phyloP scores from a whole-genome alignment of 768 basidiomycete species.

The Russula olivacea region DNA sequence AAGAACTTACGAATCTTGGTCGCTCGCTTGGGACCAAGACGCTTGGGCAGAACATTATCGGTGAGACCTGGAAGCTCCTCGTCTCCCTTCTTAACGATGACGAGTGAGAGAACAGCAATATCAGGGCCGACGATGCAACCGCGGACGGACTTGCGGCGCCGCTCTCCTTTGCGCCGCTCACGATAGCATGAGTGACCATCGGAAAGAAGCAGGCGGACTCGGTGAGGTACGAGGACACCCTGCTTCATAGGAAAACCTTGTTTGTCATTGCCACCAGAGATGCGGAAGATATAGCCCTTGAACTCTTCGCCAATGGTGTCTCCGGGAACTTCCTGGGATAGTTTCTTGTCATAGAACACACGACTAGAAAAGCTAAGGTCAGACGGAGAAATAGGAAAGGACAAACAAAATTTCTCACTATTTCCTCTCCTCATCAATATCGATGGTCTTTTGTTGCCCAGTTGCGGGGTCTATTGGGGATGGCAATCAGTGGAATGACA shows the following conservation, averaged over 20 bases:
- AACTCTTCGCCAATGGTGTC: conserved; percentile 93
- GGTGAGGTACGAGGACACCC: conserved; percentile 91
- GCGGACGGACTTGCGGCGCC: conserved; percentile 98
- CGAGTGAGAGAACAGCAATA: conserved; percentile 88
- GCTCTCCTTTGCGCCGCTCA: conserved; percentile 84
- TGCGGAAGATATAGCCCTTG: conserved; percentile 94
- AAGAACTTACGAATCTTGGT: conserved; percentile 98
- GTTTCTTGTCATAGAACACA: conserved; percentile 95
- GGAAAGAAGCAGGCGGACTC: conserved; percentile 88
- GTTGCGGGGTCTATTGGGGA: conserved; percentile 77
- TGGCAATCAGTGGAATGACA: background rate
- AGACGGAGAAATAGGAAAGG: background rate
- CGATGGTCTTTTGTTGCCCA: conserved; percentile 94
- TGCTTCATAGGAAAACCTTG: conserved; percentile 99
- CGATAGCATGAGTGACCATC: conserved; percentile 99
- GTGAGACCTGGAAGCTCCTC: conserved; percentile 86
- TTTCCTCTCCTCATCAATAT: conserved; percentile 87
- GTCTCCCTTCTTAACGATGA: conserved; percentile 97
- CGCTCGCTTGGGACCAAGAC: conserved; percentile 94
- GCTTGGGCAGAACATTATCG: conserved; percentile 87
- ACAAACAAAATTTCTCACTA: conserved; percentile 43
- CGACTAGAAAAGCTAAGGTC: conserved; percentile 47
- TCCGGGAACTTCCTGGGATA: conserved; percentile 88
- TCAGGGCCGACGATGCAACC: conserved; percentile 98
- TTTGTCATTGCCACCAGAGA: conserved; percentile 98